Percentiles rank a stretch among this genome's conserved stretches.
phyloP scores from a whole-genome alignment of 805 yeast genomes.

The Wickerhamomyces chambardii region DNA sequence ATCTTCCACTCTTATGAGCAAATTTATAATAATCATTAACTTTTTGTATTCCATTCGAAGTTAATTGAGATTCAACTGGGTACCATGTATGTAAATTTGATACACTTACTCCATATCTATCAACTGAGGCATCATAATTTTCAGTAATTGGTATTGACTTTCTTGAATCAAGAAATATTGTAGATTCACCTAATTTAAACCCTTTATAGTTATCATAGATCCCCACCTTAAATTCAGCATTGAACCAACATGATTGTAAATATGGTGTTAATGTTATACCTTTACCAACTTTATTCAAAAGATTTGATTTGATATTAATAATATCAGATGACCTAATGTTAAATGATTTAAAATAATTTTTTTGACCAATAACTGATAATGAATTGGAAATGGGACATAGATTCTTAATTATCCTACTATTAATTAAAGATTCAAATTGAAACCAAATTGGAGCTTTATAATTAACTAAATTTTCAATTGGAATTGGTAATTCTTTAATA shows the following conservation, averaged over 20 bases:
- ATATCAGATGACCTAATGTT: background rate
- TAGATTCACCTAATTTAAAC: slow-evolving; percentile 6
- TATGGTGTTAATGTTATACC: slow-evolving; percentile 11
- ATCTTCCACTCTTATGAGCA: no score
- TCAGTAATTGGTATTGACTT: slow-evolving; percentile 3
- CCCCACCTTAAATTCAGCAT: slow-evolving; percentile 5
- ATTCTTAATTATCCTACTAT: no score
- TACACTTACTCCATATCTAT: slow-evolving; percentile 11
- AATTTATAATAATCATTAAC: no score
- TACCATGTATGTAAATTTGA: slow-evolving; percentile 7
- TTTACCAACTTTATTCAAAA: no score
- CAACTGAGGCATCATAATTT: slow-evolving; percentile 2
- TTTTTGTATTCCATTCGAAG: no score
- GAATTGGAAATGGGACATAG: background rate
- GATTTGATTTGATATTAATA: no score
- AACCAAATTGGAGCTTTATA: no score
- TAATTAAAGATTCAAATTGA: background rate
- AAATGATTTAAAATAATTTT: no score
- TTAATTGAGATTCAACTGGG: background rate
- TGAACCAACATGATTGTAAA: slow-evolving; percentile 10
- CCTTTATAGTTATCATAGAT: background rate
- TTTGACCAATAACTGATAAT: background rate
- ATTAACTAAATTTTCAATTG: slow-evolving; percentile 5
- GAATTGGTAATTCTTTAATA: slow-evolving; percentile 8
- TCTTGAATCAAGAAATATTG: slow-evolving; percentile 13